Base-by-base conservation (phyloP, 257 asterid species). In the Solanum habrochaites region DNA sequence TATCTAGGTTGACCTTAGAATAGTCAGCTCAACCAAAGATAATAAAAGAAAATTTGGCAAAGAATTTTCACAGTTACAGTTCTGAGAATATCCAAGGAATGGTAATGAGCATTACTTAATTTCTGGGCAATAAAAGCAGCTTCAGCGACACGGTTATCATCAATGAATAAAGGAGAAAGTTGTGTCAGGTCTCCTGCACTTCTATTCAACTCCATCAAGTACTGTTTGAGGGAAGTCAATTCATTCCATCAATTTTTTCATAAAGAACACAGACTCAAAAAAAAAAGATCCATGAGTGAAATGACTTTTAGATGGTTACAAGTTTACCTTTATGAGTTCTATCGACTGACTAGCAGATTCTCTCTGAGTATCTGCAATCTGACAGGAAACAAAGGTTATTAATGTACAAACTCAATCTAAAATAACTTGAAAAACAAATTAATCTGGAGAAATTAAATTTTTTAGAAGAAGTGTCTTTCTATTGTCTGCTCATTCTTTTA, bases 291-390 rank as follows among this genome's bases (percentile, higher is more conserved):
- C 69, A 49, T 81, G 15, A 18, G 11, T 81, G 29, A 29, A 31
- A 80, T 80, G 85, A 29, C 67, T 47, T 80, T 27, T 23, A 80
- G 85, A 81, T 29, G 69, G 85, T 49, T 80, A 18, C 21, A 52
- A 35, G 37, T 58, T 73, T 88, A 96, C 99, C 99, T 97, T 97
- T 87, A 96, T 93, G 92, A 96, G 99, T 91, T 97, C 99, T 90
- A 97, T 97, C 64, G 99, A 94, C 90, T 97, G 99, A 91, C 94
- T 95, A 72, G 99, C 99, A 88, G 98, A 95, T 94, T 97, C 99
- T 66, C 99, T 93, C 91, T 97, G 99, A 52, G 98, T 91, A 93
- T 97, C 99, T 90, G 99, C 99, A 95, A 98, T 97, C 99, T 96
- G 93, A 85, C 67, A 31, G 14, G 64, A 11, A 66, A 29, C 35